Evolutionary conservation across 2,329 filamentous ascomycete genomes (phyloP), one percentile per base, ranked within the genome.

Genomic region (Aureobasidium pullulans): DNA sequence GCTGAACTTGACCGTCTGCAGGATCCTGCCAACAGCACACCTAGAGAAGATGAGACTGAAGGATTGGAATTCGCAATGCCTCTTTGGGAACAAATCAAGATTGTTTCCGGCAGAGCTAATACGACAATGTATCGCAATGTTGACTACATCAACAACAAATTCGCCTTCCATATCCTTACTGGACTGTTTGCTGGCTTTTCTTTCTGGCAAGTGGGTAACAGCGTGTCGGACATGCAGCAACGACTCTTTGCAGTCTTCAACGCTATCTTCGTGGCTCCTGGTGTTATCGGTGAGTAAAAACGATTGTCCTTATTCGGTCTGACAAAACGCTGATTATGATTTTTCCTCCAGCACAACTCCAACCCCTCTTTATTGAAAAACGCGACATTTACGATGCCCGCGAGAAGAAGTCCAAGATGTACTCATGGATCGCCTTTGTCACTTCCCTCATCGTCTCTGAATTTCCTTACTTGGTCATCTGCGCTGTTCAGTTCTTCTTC

Each of bases 121-220:
- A 77, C 89, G 4, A 81, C 88, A 0, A 93, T 89, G 77, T 96
- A 89, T 89, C 82, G 91, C 47, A 89, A 87, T 2, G 88, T 89
- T 37, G 91, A 95, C 76, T 96, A 96, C 71, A 85, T 90, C 50
- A 94, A 95, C 72, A 95, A 90, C 0, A 84, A 90, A 16, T 77
- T 96, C 16, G 94, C 93, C 78, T 91, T 88, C 69, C 90, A 96
- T 70, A 77, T 93, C 61, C 82, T 85, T 62, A 88, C 96, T 64
- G 71, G 70, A n/a, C 61, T 76, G 11, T 74, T 76, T 68, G 73
- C 73, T 61, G 69, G 67, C 28, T 75, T 76, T 50, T 73, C 73
- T 1, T 76, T 75, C 66, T 76, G 72, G 72, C 64, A 72, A 49
- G 62, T 75, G 9, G 53, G 59, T n/a, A 58, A 44, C 42, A 34